Conservation (phyloP, 2,329 filamentous ascomycete genomes). For the Pleoardoris graminearum region DNA sequence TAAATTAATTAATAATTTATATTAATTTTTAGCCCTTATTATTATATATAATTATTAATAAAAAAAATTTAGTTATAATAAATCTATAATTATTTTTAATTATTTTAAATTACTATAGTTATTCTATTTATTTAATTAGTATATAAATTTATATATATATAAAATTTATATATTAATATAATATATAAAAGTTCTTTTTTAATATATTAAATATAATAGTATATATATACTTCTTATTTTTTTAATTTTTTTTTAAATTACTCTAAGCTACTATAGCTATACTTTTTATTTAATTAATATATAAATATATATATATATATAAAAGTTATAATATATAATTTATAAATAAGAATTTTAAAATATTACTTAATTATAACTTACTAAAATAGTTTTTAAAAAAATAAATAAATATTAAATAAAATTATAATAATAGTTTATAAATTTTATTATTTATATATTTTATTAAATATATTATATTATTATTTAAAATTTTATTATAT, state of each 20-base stretch:
- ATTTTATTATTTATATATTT: conserved; percentile 18
- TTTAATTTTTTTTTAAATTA: too few relatives aligned
- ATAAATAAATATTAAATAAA: conserved; percentile 8
- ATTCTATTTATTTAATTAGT: too few relatives aligned
- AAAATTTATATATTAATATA: conserved; percentile 22
- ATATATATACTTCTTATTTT: too few relatives aligned
- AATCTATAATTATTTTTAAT: too few relatives aligned
- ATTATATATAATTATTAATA: conserved; percentile 10
- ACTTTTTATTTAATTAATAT: too few relatives aligned
- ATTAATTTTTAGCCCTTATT: conserved; percentile 13
- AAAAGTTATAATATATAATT: conserved; percentile 14
- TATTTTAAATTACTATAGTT: too few relatives aligned
- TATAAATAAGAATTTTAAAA: not conserved
- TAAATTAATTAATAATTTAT: conserved; percentile 8
- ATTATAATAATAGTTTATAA: conserved; percentile 20
- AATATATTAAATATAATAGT: too few relatives aligned
- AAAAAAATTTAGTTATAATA: conserved; percentile 15
- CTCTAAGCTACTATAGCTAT: too few relatives aligned
- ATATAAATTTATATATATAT: too few relatives aligned
- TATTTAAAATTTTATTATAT: conserved; percentile 8
- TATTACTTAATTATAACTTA: conserved; percentile 2
- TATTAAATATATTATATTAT: conserved; percentile 18
- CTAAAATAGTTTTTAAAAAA: not conserved
- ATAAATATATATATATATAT: too few relatives aligned
- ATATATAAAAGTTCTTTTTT: too few relatives aligned